Percentiles rank a stretch among this genome's conserved stretches.
These are phyloP conservation scores for Dactylellina drechsleri DNA, from an alignment of 2,329 filamentous ascomycete genomes.

Conservation along the genomic window DNA sequence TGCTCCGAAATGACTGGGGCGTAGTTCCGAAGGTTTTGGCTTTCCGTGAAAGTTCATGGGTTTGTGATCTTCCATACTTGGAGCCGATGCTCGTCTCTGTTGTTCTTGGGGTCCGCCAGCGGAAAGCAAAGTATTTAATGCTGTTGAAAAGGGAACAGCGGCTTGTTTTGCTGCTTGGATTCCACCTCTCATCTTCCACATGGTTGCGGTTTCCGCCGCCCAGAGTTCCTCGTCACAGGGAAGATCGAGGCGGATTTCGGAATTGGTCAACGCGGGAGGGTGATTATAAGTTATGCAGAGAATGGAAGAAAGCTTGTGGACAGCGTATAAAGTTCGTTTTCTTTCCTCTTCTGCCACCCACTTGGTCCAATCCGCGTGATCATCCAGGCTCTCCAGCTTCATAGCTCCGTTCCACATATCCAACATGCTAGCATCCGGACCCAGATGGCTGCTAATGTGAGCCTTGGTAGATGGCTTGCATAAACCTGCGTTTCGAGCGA, in stretches of 20 bases:
- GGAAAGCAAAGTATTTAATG: slow-evolving; percentile 81
- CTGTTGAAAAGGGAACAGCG: slow-evolving; percentile 80
- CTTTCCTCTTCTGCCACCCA: slow-evolving; percentile 92
- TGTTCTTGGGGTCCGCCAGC: slow-evolving; percentile 66
- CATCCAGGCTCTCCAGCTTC: slow-evolving; percentile 62
- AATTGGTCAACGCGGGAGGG: slow-evolving; percentile 88
- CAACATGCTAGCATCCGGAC: slow-evolving; percentile 62
- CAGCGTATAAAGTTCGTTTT: slow-evolving; percentile 88
- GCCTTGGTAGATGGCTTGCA: slow-evolving; percentile 64
- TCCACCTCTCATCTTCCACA: slow-evolving; percentile 82
- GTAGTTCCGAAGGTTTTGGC: slow-evolving; percentile 41
- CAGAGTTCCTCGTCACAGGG: slow-evolving; percentile 95
- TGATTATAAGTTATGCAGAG: slow-evolving; percentile 94
- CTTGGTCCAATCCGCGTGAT: slow-evolving; percentile 81
- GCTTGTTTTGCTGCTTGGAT: slow-evolving; percentile 74
- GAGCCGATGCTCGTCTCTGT: slow-evolving; percentile 59
- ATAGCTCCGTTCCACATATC: slow-evolving; percentile 60
- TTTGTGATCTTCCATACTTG: slow-evolving; percentile 64
- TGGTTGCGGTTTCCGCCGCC: slow-evolving; percentile 81
- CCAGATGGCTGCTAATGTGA: slow-evolving; percentile 60
- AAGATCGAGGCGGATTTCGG: slow-evolving; percentile 86
- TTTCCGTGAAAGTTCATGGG: slow-evolving; percentile 67
- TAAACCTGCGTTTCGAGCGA: slow-evolving; percentile 88
- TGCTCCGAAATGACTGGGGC: slow-evolving; percentile 89
- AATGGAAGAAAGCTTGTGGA: slow-evolving; percentile 91